Conservation (phyloP, 208 protist species). For the Crithidia bombi region DNA sequence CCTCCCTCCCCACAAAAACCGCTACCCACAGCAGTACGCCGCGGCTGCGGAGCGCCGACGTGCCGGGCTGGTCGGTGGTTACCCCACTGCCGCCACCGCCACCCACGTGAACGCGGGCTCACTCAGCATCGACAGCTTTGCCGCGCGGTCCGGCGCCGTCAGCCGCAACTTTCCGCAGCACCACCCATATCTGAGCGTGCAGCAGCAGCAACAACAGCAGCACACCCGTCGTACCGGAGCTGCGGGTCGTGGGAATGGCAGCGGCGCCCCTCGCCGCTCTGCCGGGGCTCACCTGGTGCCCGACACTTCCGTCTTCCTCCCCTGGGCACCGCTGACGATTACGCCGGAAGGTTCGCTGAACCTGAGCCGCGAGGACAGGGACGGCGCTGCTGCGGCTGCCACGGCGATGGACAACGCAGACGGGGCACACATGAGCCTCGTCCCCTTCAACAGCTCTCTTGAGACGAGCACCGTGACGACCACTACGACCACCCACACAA, state of each 20-base stretch:
- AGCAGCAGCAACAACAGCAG: constrained; percentile 22
- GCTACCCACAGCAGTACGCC: constrained; percentile 24
- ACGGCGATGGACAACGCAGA: constrained; percentile 2
- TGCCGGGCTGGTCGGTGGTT: background rate
- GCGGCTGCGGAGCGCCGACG: constrained; percentile 13
- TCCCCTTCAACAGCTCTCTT: constrained; percentile 35
- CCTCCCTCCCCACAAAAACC: constrained; percentile 7
- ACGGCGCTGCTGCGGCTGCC: background rate
- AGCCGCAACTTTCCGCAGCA: constrained; percentile 19
- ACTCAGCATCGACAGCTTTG: constrained; percentile 11
- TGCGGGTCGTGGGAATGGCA: background rate
- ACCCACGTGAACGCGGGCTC: background rate
- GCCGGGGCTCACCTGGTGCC: constrained; percentile 17
- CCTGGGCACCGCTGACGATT: constrained; percentile 68
- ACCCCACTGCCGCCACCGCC: background rate
- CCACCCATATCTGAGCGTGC: constrained; percentile 13
- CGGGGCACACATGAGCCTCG: constrained; percentile 12
- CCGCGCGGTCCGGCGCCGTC: constrained; percentile 6
- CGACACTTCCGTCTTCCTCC: constrained; percentile 67
- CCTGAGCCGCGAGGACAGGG: constrained; percentile 9
- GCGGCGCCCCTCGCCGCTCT: background rate
- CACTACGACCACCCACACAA: constrained; percentile 9
- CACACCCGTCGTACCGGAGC: background rate
- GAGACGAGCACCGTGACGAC: constrained; percentile 28
- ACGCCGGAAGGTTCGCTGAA: constrained; percentile 59